Conservation (phyloP, 1,139 yeast genomes). For the Blastobotrys capitulatus region DNA sequence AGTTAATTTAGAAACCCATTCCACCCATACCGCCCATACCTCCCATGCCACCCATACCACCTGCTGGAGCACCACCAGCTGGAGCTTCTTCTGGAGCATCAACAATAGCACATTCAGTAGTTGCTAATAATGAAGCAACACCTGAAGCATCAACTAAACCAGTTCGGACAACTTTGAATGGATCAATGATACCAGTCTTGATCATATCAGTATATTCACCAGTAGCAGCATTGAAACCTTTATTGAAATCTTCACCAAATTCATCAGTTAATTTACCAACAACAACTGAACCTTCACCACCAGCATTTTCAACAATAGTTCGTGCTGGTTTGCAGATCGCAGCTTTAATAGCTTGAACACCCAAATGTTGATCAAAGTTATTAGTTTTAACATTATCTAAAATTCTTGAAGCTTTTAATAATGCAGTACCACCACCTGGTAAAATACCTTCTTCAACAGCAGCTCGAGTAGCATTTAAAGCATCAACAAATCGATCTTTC, state of each 20-base stretch:
- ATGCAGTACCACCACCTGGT: slow-evolving; percentile 99
- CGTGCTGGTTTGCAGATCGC: slow-evolving; percentile 98
- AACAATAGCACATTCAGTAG: slow-evolving; percentile 98
- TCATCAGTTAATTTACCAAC: slow-evolving; percentile 88
- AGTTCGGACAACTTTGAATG: slow-evolving; percentile 97
- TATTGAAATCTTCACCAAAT: slow-evolving; percentile 80
- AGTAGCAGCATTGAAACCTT: slow-evolving; percentile 91
- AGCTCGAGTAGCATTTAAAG: slow-evolving; percentile 98
- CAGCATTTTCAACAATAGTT: slow-evolving; percentile 96
- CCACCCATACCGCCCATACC: slow-evolving; percentile 32
- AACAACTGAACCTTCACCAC: slow-evolving; percentile 96
- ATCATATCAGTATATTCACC: slow-evolving; percentile 96
- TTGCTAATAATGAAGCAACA: slow-evolving; percentile 96
- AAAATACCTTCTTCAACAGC: slow-evolving; percentile 99
- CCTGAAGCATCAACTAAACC: slow-evolving; percentile 97
- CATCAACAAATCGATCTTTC: slow-evolving; percentile 99
- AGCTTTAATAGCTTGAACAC: slow-evolving; percentile 91
- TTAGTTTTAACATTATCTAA: slow-evolving; percentile 75
- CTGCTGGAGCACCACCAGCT: slow-evolving; percentile 54
- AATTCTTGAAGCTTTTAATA: slow-evolving; percentile 85
- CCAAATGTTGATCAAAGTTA: slow-evolving; percentile 96
- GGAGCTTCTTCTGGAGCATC: slow-evolving; percentile 92
- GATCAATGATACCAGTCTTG: slow-evolving; percentile 97
- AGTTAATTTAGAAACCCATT: slow-evolving; percentile 10
- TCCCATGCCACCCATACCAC: slow-evolving; percentile 59